Conservation (phyloP, 2,329 filamentous ascomycete species). For the Stachybotrys chartarum region DNA sequence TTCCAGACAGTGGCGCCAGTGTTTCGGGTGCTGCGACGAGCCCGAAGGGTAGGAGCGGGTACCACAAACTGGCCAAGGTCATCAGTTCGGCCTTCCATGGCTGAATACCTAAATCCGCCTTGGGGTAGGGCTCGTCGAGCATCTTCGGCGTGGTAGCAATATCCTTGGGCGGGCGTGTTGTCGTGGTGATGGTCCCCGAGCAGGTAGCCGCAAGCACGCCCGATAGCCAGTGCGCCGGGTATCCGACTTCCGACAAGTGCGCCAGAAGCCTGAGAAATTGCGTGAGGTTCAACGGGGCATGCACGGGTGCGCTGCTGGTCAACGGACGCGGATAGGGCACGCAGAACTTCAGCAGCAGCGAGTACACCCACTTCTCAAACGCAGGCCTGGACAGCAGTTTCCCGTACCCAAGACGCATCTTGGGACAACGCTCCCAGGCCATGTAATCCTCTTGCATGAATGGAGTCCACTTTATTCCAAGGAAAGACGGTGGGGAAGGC, state of each 20-base stretch:
- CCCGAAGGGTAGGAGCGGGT: background rate
- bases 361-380: slow-evolving; percentile 15
- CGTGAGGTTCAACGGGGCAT: slow-evolving; percentile 16
- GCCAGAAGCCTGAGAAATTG: slow-evolving; percentile 11
- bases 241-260: slow-evolving; percentile 13
- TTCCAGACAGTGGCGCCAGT: too few relatives aligned
- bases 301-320: slow-evolving; percentile 7
- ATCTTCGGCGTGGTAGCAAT: slow-evolving; percentile 3
- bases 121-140: too few relatives aligned
- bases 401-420: background rate
- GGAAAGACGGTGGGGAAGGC: background rate
- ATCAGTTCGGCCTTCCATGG: too few relatives aligned
- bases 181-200: slow-evolving; percentile 9
- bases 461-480: background rate
- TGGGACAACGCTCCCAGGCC: slow-evolving; percentile 5
- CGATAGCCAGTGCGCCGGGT: slow-evolving; percentile 19
- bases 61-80: too few relatives aligned
- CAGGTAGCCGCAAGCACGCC: slow-evolving; percentile 9
- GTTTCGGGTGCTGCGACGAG: too few relatives aligned
- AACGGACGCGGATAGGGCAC: slow-evolving; percentile 11
- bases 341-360: slow-evolving; percentile 16
- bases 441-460: slow-evolving; percentile 12
- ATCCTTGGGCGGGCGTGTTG: slow-evolving; percentile 11
- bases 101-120: too few relatives aligned
- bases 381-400: slow-evolving; percentile 8